phyloP scores from a whole-genome alignment of 2,329 filamentous ascomycete species.

The Aaosphaeria pasadenensis region DNA sequence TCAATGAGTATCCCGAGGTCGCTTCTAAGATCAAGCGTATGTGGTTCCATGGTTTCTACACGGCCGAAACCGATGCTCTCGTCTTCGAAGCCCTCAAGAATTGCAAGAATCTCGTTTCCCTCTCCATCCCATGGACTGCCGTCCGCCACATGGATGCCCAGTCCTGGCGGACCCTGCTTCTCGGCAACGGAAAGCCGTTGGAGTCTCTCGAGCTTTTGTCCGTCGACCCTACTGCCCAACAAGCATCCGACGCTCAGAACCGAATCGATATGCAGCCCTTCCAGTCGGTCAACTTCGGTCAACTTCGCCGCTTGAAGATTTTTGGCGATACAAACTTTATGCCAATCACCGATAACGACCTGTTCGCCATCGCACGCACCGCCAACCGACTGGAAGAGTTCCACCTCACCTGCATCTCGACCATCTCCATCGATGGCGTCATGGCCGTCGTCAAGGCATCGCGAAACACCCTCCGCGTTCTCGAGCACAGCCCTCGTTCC shows the following conservation, averaged over 20 bases:
- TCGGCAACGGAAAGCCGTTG: slow-evolving; percentile 43
- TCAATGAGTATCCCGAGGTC: slow-evolving; percentile 44
- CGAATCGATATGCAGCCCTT: slow-evolving; percentile 45
- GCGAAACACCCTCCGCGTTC: slow-evolving; percentile 45
- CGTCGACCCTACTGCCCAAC: slow-evolving; percentile 47
- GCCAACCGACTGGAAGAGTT: slow-evolving; percentile 52
- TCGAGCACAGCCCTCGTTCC: slow-evolving; percentile 54
- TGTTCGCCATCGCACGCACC: slow-evolving; percentile 50
- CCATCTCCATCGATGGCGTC: slow-evolving; percentile 52
- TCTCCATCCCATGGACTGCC: slow-evolving; percentile 54
- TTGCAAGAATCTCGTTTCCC: slow-evolving; percentile 46
- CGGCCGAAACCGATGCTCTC: slow-evolving; percentile 48
- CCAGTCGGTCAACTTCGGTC: slow-evolving; percentile 48
- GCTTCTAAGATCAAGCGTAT: slow-evolving; percentile 50
- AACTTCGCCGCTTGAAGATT: slow-evolving; percentile 51
- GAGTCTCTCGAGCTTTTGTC: slow-evolving; percentile 52
- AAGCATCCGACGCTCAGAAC: slow-evolving; percentile 39
- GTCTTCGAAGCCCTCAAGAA: slow-evolving; percentile 48
- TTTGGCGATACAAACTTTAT: slow-evolving; percentile 54
- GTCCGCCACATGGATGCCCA: slow-evolving; percentile 47
- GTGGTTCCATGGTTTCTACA: slow-evolving; percentile 56
- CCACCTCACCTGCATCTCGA: slow-evolving; percentile 53
- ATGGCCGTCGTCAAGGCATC: slow-evolving; percentile 52
- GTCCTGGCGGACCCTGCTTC: slow-evolving; percentile 49
- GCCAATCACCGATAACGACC: slow-evolving; percentile 50